Evolutionary conservation across 768 basidiomycete genomes (phyloP), one percentile per base, ranked within the genome.

Genomic region (Butyriboletus loyo): DNA sequence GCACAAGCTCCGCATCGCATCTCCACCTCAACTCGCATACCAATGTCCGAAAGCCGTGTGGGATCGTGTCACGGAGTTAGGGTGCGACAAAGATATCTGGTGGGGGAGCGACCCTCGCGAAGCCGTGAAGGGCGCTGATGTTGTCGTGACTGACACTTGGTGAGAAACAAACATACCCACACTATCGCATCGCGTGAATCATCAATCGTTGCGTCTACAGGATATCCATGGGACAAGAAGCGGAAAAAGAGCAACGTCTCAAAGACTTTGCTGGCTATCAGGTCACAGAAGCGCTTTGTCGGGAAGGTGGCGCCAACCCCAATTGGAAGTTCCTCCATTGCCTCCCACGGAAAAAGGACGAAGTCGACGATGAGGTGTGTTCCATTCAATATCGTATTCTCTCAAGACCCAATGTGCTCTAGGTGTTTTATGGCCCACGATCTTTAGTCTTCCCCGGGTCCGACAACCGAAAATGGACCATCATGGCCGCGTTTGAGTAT

Each of bases 141-240:
- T 98, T n/a, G 89, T 98, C 42, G 82, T 97, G 11, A 99, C 97
- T 2, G 97, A 99, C 69, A 99, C 97, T 5, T 99, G 96, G 93
- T 92, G 54, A 52, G 78, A 66, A 41, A 38, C 17, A 22, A 24
- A 10, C 17, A 13, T 24, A 1, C 6, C 4, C 24, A 4, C 27
- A 13, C 19, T 11, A 7, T 25, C 7, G 27, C 44, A 22, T 43
- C 15, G 6, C 24, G 8, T 45, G 36, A 21, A 17, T 15, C 17
- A 22, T 45, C 17, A 2, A 46, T 35, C 3, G 4, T 24, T 11
- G 14, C 13, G 2, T 17, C 11, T 25, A 14, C 62, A 95, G 92
- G 94, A 93, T 98, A 57, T 98, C 96, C 2, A 98, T 99, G 97
- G 97, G 97, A 17, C 93, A 97, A 71, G 97, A 98, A 71, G 88